Evolutionary conservation across 805 yeast genomes (phyloP).

Genomic region (Hemisphaericaspora nanyangensis): DNA sequence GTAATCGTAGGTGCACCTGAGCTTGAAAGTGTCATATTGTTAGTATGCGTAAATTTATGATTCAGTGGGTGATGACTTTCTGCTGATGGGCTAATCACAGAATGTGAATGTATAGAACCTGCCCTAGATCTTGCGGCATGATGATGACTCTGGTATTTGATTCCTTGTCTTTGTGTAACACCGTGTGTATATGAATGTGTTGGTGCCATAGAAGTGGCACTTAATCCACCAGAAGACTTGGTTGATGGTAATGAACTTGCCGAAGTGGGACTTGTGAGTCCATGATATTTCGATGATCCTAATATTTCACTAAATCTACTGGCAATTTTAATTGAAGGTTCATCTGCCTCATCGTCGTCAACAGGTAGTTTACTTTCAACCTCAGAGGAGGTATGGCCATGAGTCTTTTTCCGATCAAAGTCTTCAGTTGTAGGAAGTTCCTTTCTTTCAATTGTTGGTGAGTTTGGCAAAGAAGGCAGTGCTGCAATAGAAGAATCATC

Average conservation of each 20-base stretch:
- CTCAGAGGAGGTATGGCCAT: not conserved
- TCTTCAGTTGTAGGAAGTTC: not conserved
- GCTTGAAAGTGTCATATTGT: not conserved
- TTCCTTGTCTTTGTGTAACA: not conserved
- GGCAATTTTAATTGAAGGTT: conserved; percentile 5
- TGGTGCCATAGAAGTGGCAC: conserved; percentile 1
- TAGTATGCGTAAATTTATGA: not conserved
- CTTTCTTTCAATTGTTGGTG: not conserved
- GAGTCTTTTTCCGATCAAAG: not conserved
- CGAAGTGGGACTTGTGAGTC: no score
- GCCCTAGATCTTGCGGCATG: conserved; percentile 1
- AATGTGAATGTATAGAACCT: not conserved
- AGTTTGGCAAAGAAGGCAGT: not conserved
- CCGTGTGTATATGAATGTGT: conserved; percentile 3
- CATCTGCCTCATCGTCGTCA: conserved; percentile 1
- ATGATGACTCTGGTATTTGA: not conserved
- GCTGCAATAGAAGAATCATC: not conserved
- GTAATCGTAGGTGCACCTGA: not conserved
- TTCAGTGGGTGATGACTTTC: not conserved
- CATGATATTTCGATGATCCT: no score
- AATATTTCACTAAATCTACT: conserved; percentile 4
- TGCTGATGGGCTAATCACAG: not conserved
- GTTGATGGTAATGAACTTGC: no score
- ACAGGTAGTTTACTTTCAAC: not conserved
- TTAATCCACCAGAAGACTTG: no score